Evolutionary conservation across 306 rosid species (phyloP), one percentile per base, ranked within the genome.

Genomic region (Vigna radiata): DNA sequence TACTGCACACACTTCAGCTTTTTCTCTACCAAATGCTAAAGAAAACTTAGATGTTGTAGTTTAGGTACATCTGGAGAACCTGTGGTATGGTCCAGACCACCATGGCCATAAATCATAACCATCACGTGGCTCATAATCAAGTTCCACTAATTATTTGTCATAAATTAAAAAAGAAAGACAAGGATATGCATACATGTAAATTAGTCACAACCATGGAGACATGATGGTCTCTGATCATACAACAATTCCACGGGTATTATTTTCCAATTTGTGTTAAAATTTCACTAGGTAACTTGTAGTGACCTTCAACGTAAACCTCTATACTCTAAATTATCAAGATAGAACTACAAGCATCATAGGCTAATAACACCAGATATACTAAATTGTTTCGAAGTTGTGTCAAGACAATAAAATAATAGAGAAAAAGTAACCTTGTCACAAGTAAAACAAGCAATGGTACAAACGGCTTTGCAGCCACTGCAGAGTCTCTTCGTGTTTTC

Each of bases 361-460:
- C 61, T 54, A 54, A 50, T 5, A n/a, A 50, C 10, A n/a, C 56
- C 9, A 50, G 46, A 50, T 50, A 18, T 17, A 17, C 10, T 50
- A 7, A 17, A 8, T 11, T 54, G 7, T 2, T 16, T n/a, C 9
- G 6, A 50, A 50, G 19, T 39, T 17, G 23, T 19, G 60, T 18
- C 2, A 4, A 52, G 25, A 39, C 14, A 9, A 23, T 0, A 3
- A 39, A 5, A 21, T 5, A 6, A 27, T 19, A 11, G 3, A 21
- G 5, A 11, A 25, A 49, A 25, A 25, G 50, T 19, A 15, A 94
- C 97, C 98, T 95, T 95, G 52, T 92, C 99, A 65, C 93, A 92
- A 49, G 91, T 96, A 78, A 95, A 95, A 87, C 97, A 92, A 31
- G 99, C 96, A 84, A 90, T 89, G 77, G 86, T 81, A 36, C 97